Percentiles rank a stretch among this genome's conserved stretches.
Evolutionary conservation across 371 early-diverging fungal species (phyloP).

Genomic region (Umbelopsis sp.): DNA sequence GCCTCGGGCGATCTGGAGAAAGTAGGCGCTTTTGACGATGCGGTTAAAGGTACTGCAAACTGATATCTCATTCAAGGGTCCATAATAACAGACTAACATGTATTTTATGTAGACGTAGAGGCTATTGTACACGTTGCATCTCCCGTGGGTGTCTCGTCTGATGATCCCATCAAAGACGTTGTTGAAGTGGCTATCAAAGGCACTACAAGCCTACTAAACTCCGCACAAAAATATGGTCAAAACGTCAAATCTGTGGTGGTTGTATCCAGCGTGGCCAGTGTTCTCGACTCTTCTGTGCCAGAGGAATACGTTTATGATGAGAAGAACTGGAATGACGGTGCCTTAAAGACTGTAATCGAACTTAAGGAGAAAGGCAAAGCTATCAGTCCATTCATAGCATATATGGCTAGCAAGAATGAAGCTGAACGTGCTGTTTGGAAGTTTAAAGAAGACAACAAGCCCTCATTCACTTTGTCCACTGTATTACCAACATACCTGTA

Average conservation of each 20-base stretch:
- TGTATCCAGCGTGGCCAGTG: neutral
- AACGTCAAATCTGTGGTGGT: constrained; percentile 11
- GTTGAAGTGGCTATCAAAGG: neutral
- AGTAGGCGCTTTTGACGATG: neutral
- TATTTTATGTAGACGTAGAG: neutral
- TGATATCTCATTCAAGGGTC: neutral
- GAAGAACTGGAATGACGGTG: constrained; percentile 8
- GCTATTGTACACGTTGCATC: constrained; percentile 10
- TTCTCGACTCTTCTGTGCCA: neutral
- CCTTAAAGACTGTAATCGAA: neutral
- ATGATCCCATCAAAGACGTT: constrained; percentile 4
- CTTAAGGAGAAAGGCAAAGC: neutral
- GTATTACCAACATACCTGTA: neutral
- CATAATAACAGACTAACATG: neutral
- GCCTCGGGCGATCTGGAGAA: neutral
- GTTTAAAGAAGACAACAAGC: neutral
- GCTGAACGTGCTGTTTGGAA: constrained; percentile 14
- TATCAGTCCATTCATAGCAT: neutral
- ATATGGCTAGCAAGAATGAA: constrained; percentile 5
- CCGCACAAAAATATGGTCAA: constrained; percentile 3
- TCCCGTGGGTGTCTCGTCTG: neutral
- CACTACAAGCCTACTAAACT: neutral
- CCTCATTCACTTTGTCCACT: neutral
- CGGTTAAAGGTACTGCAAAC: neutral
- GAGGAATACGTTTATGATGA: neutral